These are phyloP conservation scores for Myxozyma geophila DNA, from an alignment of 805 yeast species.

Conservation along the genomic window DNA sequence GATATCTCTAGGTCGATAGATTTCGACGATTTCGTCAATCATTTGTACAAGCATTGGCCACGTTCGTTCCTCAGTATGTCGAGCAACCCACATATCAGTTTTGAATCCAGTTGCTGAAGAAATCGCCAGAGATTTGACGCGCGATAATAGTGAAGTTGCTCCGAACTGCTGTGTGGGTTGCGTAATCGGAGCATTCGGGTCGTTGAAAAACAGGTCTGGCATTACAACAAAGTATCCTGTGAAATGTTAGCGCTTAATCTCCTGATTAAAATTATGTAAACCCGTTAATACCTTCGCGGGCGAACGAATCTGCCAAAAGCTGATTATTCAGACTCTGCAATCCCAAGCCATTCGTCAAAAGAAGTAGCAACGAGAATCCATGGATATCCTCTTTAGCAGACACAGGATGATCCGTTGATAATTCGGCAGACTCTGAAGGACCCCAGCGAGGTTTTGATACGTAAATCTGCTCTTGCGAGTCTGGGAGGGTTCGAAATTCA, in stretches of 20 bases:
- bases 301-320: conserved; percentile 42
- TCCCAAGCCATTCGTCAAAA: conserved; percentile 45
- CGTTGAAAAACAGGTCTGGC: conserved; percentile 43
- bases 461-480: conserved; percentile 27
- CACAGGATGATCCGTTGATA: neutral
- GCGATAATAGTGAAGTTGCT: conserved; percentile 20
- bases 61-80: conserved; percentile 43
- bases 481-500: conserved; percentile 29
- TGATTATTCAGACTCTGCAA: conserved; percentile 42
- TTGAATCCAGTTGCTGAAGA: conserved; percentile 42
- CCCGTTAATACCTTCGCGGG: conserved; percentile 30
- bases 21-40: conserved; percentile 41
- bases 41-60: conserved; percentile 40
- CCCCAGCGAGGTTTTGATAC: conserved; percentile 32
- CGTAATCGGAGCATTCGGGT: conserved; percentile 39
- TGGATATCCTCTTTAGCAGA: conserved; percentile 16
- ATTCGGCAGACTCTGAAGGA: neutral
- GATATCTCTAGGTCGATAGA: conserved; percentile 41
- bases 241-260: neutral
- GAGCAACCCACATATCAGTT: conserved; percentile 47
- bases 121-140: conserved; percentile 40
- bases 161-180: conserved; percentile 4
- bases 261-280: neutral
- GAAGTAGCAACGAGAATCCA: conserved; percentile 29
- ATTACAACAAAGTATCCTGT: conserved; percentile 42